Percentiles rank a stretch among this genome's conserved stretches.
Evolutionary conservation across 768 basidiomycete species (phyloP).

Genomic region (Polyporus arcularius): DNA sequence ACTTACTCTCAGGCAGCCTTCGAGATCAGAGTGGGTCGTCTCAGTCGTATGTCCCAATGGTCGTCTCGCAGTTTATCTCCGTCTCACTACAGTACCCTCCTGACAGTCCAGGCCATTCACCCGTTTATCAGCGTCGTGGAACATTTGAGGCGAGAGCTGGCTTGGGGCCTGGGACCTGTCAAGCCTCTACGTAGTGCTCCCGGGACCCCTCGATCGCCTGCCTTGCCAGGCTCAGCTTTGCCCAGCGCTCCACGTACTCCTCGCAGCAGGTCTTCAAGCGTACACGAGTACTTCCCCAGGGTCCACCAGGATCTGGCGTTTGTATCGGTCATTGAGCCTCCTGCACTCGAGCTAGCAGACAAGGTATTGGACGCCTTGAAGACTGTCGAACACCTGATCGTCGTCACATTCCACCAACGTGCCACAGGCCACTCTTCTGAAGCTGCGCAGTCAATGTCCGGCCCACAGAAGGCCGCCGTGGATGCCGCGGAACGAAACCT

Average conservation of each 20-base stretch:
- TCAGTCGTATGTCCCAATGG: constrained; percentile 36
- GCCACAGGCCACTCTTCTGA: constrained; percentile 11
- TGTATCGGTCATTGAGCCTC: constrained; percentile 30
- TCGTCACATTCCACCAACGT: constrained; percentile 31
- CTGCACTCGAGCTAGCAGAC: constrained; percentile 33
- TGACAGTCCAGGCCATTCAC: constrained; percentile 42
- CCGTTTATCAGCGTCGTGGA: constrained; percentile 46
- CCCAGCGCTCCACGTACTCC: constrained; percentile 2
- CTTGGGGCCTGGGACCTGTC: constrained; percentile 39
- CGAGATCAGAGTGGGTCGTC: constrained; percentile 45
- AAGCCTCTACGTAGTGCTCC: constrained; percentile 16
- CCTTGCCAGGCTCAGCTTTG: background rate
- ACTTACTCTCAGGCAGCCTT: constrained; percentile 48
- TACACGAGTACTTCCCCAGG: constrained; percentile 2
- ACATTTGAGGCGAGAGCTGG: constrained; percentile 46
- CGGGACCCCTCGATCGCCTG: constrained; percentile 9
- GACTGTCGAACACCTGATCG: constrained; percentile 35
- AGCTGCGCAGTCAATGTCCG: constrained; percentile 5
- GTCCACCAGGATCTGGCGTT: constrained; percentile 21
- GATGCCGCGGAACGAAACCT: constrained; percentile 25
- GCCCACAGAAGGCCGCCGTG: constrained; percentile 16
- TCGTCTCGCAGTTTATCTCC: background rate
- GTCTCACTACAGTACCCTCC: background rate
- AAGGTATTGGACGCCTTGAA: constrained; percentile 38
- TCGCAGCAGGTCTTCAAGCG: constrained; percentile 8